These are phyloP conservation scores for Exophiala sp. DNA, from an alignment of 2,329 filamentous ascomycete genomes.

Conservation along the genomic window DNA sequence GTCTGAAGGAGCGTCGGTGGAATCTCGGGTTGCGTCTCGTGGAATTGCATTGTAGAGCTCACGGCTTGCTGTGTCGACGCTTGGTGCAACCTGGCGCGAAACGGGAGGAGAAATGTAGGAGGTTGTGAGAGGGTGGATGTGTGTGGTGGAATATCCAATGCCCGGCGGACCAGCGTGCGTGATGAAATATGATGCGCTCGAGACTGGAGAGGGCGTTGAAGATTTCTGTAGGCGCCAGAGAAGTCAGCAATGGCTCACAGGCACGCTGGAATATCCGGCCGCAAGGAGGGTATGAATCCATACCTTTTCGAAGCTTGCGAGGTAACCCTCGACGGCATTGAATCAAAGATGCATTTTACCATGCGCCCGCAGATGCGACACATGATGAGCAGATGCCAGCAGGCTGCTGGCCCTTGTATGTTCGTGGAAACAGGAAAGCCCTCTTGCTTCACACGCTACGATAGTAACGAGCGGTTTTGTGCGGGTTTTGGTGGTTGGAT, in stretches of 20 bases:
- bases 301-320: conserved; percentile 11
- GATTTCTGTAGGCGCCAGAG: background rate
- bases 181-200: conserved; percentile 22
- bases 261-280: background rate
- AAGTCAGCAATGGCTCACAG: background rate
- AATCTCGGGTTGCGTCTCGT: conserved; percentile 31
- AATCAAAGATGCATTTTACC: conserved; percentile 30
- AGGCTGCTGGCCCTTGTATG: too few species aligned
- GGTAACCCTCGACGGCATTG: conserved; percentile 26
- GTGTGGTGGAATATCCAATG: conserved; percentile 18
- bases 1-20: conserved; percentile 31
- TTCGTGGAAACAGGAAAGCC: too few species aligned
- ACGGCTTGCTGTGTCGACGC: conserved; percentile 20
- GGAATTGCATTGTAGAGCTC: conserved; percentile 28
- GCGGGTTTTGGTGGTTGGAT: background rate
- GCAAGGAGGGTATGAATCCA: background rate
- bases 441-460: too few species aligned
- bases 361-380: conserved; percentile 29
- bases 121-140: conserved; percentile 4
- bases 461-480: background rate
- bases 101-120: conserved; percentile 29
- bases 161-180: conserved; percentile 15
- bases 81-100: conserved; percentile 41
- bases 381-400: conserved; percentile 25
- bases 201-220: conserved; percentile 2